Conservation (phyloP, 345 rosid genomes). For the Populus ilicifolia region DNA sequence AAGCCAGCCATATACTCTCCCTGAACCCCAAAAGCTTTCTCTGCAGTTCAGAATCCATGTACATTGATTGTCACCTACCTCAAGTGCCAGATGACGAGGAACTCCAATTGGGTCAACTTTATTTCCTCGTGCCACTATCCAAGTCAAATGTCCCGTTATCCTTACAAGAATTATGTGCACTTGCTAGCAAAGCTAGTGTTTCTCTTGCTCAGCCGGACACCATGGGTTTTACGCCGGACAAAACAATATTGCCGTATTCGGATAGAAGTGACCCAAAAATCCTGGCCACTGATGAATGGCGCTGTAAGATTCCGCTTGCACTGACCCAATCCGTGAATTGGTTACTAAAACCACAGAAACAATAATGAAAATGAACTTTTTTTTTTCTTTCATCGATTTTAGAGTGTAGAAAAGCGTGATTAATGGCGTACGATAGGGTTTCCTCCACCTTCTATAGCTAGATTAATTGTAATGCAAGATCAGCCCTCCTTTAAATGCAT, state of each 20-base stretch:
- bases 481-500: neutral
- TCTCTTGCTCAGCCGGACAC: slow-evolving; percentile 14
- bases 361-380: neutral
- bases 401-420: neutral
- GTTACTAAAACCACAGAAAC: neutral
- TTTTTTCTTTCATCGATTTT: neutral
- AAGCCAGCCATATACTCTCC: slow-evolving; percentile 28
- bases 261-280: neutral
- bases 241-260: neutral
- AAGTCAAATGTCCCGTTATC: slow-evolving; percentile 25
- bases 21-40: slow-evolving; percentile 38
- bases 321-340: neutral
- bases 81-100: slow-evolving; percentile 29
- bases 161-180: slow-evolving; percentile 37
- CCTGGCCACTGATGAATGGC: neutral
- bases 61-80: slow-evolving; percentile 23
- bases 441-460: neutral
- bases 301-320: slow-evolving; percentile 8
- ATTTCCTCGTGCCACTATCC: slow-evolving; percentile 45
- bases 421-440: neutral
- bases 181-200: slow-evolving; percentile 43
- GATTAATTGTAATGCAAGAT: neutral
- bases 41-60: slow-evolving; percentile 43
- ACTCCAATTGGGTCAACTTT: slow-evolving; percentile 41
- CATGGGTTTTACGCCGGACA: neutral